Conservation (phyloP, 2,329 filamentous ascomycete genomes). For the Cadophora malorum region DNA sequence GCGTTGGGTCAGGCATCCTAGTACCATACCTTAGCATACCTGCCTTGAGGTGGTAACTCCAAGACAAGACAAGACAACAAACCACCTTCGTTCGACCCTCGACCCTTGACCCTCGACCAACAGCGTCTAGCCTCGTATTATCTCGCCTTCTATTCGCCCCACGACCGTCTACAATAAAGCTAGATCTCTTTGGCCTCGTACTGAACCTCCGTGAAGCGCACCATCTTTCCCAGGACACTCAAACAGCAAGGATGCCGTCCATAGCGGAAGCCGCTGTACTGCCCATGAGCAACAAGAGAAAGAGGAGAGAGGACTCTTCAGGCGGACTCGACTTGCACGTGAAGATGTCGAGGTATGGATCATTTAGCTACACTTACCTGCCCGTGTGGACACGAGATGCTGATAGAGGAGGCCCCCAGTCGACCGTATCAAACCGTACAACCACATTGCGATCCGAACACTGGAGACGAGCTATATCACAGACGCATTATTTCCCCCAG, state of each 20-base stretch:
- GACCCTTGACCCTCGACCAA: not conserved
- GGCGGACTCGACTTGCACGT: constrained; percentile 21
- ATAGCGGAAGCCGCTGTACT: constrained; percentile 34
- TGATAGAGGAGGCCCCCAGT: not conserved
- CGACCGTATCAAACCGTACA: constrained; percentile 7
- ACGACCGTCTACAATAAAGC: not conserved
- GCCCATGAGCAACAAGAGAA: constrained; percentile 31
- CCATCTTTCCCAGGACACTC: not conserved
- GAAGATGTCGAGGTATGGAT: constrained; percentile 7
- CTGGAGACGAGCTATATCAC: constrained; percentile 2
- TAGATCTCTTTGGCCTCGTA: not conserved
- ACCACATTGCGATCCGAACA: not conserved
- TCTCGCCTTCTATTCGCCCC: not conserved
- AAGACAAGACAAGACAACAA: not conserved
- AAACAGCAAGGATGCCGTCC: constrained; percentile 37
- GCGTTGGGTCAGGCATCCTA: not conserved
- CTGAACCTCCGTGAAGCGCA: not conserved
- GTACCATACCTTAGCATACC: not conserved
- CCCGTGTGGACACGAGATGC: not conserved
- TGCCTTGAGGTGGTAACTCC: too few species aligned
- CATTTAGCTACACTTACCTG: too few species aligned
- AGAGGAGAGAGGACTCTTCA: constrained; percentile 36
- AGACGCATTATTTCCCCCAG: constrained; percentile 3
- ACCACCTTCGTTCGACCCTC: not conserved
- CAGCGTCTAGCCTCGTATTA: not conserved